Evolutionary conservation across 2,329 filamentous ascomycete genomes (phyloP).

Genomic region (Diaporthe eres): DNA sequence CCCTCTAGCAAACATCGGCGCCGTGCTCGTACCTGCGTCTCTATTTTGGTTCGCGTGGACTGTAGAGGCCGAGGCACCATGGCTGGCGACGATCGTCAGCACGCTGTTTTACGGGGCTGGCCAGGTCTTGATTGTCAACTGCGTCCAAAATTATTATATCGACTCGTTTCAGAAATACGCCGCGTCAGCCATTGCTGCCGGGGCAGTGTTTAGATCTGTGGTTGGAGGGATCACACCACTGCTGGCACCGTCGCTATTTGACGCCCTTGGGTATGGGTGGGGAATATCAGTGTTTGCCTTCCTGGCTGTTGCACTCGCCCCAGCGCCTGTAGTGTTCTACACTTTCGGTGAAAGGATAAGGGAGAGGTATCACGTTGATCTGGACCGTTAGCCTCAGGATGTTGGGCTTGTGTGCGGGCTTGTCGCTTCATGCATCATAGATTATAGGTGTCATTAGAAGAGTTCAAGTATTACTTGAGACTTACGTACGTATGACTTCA

Average conservation of each 20-base stretch:
- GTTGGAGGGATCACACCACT: constrained; percentile 33
- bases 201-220: constrained; percentile 43
- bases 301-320: constrained; percentile 32
- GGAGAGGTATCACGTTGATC: neutral
- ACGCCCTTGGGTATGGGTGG: constrained; percentile 37
- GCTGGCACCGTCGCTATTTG: constrained; percentile 33
- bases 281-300: constrained; percentile 34
- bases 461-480: no score
- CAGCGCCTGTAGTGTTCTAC: constrained; percentile 35
- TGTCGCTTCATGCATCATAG: no score
- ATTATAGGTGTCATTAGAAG: no score
- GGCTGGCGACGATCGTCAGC: constrained; percentile 61
- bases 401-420: neutral
- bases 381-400: neutral
- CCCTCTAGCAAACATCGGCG: constrained; percentile 37
- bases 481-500: no score
- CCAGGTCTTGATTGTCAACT: constrained; percentile 65
- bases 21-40: constrained; percentile 58
- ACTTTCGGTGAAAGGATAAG: constrained; percentile 27
- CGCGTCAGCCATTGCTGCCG: constrained; percentile 58
- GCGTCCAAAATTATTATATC: constrained; percentile 67
- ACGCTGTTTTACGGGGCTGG: constrained; percentile 65
- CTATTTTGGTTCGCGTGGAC: constrained; percentile 49
- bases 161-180: constrained; percentile 57
- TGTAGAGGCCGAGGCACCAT: constrained; percentile 47